Evolutionary conservation across 805 yeast species (phyloP).

Genomic region (Candida railenensis): DNA sequence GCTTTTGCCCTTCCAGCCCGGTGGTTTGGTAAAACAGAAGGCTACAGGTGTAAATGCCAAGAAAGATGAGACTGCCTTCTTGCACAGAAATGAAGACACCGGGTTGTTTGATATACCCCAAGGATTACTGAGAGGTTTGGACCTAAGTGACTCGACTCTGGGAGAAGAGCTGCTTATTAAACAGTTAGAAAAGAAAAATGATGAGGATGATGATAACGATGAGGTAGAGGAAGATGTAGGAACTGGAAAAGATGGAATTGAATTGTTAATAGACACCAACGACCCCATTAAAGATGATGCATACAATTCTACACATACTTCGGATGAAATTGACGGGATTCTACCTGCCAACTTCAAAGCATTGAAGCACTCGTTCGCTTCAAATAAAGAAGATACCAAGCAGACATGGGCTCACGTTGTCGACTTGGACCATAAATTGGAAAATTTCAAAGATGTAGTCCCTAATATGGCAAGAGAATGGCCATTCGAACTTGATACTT

Average conservation of each 20-base stretch:
- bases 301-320: neutral
- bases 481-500: conserved; percentile 93
- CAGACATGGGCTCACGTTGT: conserved; percentile 95
- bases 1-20: conserved; percentile 89
- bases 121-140: conserved; percentile 75
- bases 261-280: conserved; percentile 4
- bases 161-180: conserved; percentile 11
- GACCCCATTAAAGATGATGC: neutral
- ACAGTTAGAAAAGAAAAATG: conserved; percentile 12
- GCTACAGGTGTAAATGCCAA: conserved; percentile 14
- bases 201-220: conserved; percentile 12
- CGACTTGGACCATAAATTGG: conserved; percentile 77
- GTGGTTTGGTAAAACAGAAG: conserved; percentile 53
- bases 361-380: conserved; percentile 20
- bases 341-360: conserved; percentile 33
- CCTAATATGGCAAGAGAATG: conserved; percentile 92
- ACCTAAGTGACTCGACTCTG: conserved; percentile 13
- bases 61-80: conserved; percentile 32
- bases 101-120: conserved; percentile 85
- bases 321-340: conserved; percentile 45
- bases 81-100: conserved; percentile 60
- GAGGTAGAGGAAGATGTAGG: conserved; percentile 13
- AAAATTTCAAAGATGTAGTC: conserved; percentile 81
- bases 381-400: conserved; percentile 29
- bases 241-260: conserved; percentile 6